These are phyloP conservation scores for Syzygium malaccense DNA, from an alignment of 441 rosid genomes.

Conservation along the genomic window DNA sequence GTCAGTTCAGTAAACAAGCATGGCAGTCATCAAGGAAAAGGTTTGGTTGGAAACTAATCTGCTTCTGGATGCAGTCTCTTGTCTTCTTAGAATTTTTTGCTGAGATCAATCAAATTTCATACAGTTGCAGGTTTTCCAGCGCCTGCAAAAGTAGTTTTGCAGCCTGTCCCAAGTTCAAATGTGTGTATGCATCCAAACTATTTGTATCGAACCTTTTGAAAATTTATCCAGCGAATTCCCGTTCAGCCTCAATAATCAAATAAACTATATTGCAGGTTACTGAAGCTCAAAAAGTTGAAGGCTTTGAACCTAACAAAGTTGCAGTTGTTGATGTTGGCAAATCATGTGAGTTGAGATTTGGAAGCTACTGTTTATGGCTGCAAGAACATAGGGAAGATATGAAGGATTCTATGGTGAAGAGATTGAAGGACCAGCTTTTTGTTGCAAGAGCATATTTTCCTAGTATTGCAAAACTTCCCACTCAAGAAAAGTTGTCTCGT, in stretches of 20 bases:
- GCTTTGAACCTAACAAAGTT: slow-evolving; percentile 11
- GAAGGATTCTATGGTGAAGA: slow-evolving; percentile 76
- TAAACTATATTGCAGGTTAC: slow-evolving; percentile 31
- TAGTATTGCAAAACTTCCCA: slow-evolving; percentile 82
- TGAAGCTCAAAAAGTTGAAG: slow-evolving; percentile 11
- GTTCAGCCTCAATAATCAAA: neutral
- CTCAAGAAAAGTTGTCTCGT: slow-evolving; percentile 56
- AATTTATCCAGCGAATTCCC: slow-evolving; percentile 3
- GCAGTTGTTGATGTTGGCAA: slow-evolving; percentile 29
- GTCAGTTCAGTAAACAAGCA: slow-evolving; percentile 8
- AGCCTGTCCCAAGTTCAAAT: slow-evolving; percentile 25
- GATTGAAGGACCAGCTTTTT: slow-evolving; percentile 83
- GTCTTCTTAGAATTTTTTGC: neutral
- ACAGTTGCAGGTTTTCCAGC: slow-evolving; percentile 28
- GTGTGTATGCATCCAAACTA: slow-evolving; percentile 25
- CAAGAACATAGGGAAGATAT: slow-evolving; percentile 65
- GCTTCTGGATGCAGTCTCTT: neutral
- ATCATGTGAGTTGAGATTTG: slow-evolving; percentile 68
- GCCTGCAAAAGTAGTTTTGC: slow-evolving; percentile 24
- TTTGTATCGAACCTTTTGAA: neutral
- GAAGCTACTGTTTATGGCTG: slow-evolving; percentile 94
- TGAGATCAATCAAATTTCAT: neutral
- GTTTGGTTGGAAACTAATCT: slow-evolving; percentile 23
- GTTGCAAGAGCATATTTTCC: slow-evolving; percentile 96
- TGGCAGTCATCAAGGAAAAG: slow-evolving; percentile 23